Conservation (phyloP, 129 eudicot species). For the Chrysanthemum seticuspe region DNA sequence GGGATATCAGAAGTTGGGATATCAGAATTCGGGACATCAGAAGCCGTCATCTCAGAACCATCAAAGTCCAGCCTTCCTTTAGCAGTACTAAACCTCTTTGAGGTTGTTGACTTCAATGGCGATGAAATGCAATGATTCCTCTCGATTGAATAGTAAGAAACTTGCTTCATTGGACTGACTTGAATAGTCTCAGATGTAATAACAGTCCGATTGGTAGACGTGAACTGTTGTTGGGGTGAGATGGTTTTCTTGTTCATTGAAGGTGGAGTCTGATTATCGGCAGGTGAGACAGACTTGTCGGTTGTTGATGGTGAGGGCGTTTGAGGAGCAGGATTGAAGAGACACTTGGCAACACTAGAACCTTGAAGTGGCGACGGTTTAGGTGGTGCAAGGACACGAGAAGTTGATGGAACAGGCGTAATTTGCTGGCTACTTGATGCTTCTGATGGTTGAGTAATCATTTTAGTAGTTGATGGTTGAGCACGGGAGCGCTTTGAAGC, state of each 20-base stretch:
- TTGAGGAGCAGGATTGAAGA: conserved; percentile 77
- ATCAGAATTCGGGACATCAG: neutral
- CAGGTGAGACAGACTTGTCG: conserved; percentile 38
- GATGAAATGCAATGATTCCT: conserved; percentile 73
- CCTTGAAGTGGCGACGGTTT: conserved; percentile 41
- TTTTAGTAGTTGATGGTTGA: conserved; percentile 19
- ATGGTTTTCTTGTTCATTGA: conserved; percentile 33
- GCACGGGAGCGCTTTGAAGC: conserved; percentile 52
- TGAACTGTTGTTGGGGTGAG: conserved; percentile 54
- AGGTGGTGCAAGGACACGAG: conserved; percentile 12
- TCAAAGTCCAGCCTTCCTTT: conserved; percentile 88
- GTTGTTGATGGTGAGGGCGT: conserved; percentile 83
- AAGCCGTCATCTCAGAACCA: conserved; percentile 4
- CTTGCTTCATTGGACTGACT: conserved; percentile 82
- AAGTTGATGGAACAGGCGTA: conserved; percentile 29
- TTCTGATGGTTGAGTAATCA: conserved; percentile 18
- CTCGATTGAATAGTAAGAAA: conserved; percentile 59
- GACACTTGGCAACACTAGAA: conserved; percentile 74
- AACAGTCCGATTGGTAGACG: conserved; percentile 66
- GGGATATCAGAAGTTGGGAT: conserved; percentile 29
- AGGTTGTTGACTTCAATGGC: conserved; percentile 49
- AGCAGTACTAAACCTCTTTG: conserved; percentile 46
- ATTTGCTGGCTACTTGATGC: conserved; percentile 29
- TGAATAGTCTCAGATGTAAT: conserved; percentile 77
- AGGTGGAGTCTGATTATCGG: conserved; percentile 46